A percentile compares a stretch with the other conserved stretches of the same genome.
These are phyloP conservation scores for Bolboschoenus planiculmis DNA, from an alignment of 176 grass and related monocot species.

Conservation along the genomic window DNA sequence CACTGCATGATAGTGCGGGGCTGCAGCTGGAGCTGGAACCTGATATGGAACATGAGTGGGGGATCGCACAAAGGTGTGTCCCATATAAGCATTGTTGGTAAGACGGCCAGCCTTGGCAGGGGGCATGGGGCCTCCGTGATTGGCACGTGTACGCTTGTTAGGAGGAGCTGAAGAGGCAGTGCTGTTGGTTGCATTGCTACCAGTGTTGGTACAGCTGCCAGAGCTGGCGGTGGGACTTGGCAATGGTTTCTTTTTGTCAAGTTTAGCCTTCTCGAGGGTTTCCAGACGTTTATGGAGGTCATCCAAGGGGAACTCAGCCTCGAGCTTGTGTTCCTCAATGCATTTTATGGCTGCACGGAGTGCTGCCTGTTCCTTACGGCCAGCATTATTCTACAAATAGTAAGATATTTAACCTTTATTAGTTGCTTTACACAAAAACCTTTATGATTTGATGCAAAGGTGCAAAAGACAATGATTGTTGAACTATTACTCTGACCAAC, in stretches of 20 bases:
- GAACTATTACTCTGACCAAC: not conserved
- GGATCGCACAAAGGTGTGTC: slow-evolving; percentile 44
- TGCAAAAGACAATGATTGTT: not conserved
- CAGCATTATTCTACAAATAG: slow-evolving; percentile 52
- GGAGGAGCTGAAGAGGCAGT: slow-evolving; percentile 51
- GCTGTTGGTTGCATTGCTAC: slow-evolving; percentile 35
- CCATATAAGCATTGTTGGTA: slow-evolving; percentile 46
- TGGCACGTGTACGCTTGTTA: slow-evolving; percentile 65
- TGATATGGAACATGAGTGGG: slow-evolving; percentile 42
- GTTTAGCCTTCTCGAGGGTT: slow-evolving; percentile 73
- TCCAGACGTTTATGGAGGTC: slow-evolving; percentile 77
- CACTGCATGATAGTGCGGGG: slow-evolving; percentile 54
- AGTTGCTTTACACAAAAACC: not conserved
- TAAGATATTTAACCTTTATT: slow-evolving; percentile 14
- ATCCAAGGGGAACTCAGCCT: slow-evolving; percentile 62
- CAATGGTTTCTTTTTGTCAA: slow-evolving; percentile 72
- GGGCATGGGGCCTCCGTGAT: slow-evolving; percentile 70
- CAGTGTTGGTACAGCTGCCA: slow-evolving; percentile 17
- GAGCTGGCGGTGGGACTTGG: slow-evolving; percentile 41
- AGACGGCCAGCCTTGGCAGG: slow-evolving; percentile 88
- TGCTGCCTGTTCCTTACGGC: slow-evolving; percentile 67
- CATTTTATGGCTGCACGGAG: slow-evolving; percentile 85
- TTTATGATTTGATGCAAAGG: not conserved
- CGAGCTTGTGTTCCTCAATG: slow-evolving; percentile 78
- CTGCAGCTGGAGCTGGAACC: slow-evolving; percentile 12